phyloP scores from a whole-genome alignment of 305 asterid genomes.

The Fraxinus baroniana region DNA sequence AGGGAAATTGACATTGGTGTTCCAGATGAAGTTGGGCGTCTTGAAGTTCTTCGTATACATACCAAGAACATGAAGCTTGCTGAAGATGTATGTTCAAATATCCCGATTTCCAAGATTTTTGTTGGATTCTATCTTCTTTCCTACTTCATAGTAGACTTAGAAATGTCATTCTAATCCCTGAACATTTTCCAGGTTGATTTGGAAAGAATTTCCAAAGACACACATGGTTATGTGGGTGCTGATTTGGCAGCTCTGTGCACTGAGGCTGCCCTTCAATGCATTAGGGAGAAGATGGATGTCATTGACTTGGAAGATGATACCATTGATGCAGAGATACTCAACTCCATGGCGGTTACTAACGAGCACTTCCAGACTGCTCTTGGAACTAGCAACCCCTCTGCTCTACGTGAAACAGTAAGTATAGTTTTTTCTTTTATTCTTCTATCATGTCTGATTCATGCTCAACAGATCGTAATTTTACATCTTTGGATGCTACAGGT shows the following conservation, averaged over 20 bases:
- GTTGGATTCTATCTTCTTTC: background rate
- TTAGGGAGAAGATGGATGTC: constrained; percentile 97
- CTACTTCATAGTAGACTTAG: background rate
- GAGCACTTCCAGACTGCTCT: constrained; percentile 92
- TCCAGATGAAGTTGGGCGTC: constrained; percentile 49
- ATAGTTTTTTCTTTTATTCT: background rate
- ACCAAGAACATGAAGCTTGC: constrained; percentile 64
- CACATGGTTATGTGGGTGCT: constrained; percentile 94
- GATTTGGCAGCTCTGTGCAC: constrained; percentile 95
- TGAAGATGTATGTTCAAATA: constrained; percentile 38
- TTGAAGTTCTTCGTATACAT: constrained; percentile 54
- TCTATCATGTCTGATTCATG: background rate
- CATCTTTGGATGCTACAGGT: constrained; percentile 33
- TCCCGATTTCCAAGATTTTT: background rate
- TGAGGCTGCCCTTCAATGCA: constrained; percentile 93
- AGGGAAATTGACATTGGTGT: constrained; percentile 32
- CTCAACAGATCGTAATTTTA: constrained; percentile 11
- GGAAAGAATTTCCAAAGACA: constrained; percentile 76
- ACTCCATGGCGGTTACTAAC: constrained; percentile 86
- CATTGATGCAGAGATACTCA: constrained; percentile 86
- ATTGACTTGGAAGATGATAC: constrained; percentile 93
- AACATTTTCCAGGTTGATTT: constrained; percentile 66
- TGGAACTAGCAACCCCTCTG: constrained; percentile 94
- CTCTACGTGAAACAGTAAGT: constrained; percentile 87
- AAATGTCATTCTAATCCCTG: background rate